These are phyloP conservation scores for Tuber aestivum DNA, from an alignment of 495 filamentous ascomycete species.

Conservation along the genomic window DNA sequence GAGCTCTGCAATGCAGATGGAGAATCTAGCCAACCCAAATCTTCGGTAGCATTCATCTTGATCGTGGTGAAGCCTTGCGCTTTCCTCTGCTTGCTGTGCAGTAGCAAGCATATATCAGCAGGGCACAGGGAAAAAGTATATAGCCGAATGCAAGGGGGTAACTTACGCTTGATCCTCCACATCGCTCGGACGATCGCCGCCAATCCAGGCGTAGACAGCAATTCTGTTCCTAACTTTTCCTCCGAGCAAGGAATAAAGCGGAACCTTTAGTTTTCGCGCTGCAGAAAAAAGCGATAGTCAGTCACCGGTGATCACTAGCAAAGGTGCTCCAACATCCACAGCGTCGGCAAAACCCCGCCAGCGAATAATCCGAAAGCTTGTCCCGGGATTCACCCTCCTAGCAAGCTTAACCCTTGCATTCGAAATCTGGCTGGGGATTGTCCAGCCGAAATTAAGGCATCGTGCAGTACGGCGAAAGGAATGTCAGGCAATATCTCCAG, in stretches of 20 bases:
- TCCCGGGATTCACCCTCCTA: constrained; percentile 25
- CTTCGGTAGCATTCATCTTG: constrained; percentile 80
- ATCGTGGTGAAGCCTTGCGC: constrained; percentile 66
- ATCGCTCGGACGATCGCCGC: constrained; percentile 70
- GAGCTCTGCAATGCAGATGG: constrained; percentile 58
- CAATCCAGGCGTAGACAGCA: constrained; percentile 81
- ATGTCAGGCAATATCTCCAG: constrained; percentile 17
- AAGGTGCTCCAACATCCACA: background rate
- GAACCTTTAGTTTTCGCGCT: constrained; percentile 57
- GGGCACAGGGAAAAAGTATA: constrained; percentile 5
- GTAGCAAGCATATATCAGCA: constrained; percentile 9
- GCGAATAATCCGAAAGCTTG: background rate
- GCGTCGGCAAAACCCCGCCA: background rate
- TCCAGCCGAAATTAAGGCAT: constrained; percentile 27
- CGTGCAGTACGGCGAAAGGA: constrained; percentile 18
- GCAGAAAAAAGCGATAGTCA: constrained; percentile 14
- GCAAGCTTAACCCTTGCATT: constrained; percentile 19
- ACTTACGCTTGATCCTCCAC: constrained; percentile 57
- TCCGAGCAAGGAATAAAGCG: constrained; percentile 67
- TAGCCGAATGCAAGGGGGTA: background rate
- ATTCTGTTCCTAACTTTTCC: constrained; percentile 70
- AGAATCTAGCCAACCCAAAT: constrained; percentile 73
- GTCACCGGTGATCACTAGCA: constrained; percentile 27
- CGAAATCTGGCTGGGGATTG: constrained; percentile 12
- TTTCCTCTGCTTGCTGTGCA: constrained; percentile 53